Conservation (phyloP, 495 filamentous ascomycete genomes). For the Lasiosphaeris hirsuta region DNA sequence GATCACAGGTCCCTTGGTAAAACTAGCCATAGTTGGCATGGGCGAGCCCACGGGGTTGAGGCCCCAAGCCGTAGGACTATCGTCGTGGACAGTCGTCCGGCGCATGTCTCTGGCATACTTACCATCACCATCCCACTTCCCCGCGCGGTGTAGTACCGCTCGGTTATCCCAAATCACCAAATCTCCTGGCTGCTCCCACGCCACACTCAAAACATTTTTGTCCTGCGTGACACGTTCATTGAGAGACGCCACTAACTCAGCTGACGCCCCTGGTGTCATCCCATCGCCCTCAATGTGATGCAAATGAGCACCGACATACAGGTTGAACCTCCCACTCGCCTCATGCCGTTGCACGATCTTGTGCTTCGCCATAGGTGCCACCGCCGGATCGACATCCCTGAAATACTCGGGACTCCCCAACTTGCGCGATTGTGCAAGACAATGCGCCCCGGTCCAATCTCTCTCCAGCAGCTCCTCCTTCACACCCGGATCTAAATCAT, state of each 20-base stretch:
- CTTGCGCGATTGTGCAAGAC: conserved; percentile 53
- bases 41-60: conserved; percentile 29
- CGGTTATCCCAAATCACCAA: conserved; percentile 62
- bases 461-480: conserved; percentile 38
- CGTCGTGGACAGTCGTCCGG: conserved; percentile 53
- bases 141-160: conserved; percentile 52
- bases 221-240: conserved; percentile 48
- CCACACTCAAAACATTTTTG: conserved; percentile 45
- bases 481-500: conserved; percentile 41
- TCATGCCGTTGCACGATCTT: conserved; percentile 56
- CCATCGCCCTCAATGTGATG: conserved; percentile 53
- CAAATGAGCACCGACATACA: conserved; percentile 54
- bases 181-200: conserved; percentile 49
- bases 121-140: conserved; percentile 48
- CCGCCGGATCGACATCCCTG: conserved; percentile 42
- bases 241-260: conserved; percentile 41
- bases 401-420: conserved; percentile 51
- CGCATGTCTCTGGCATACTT: conserved; percentile 52
- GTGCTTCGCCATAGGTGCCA: conserved; percentile 47
- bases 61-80: conserved; percentile 42
- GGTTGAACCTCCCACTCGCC: conserved; percentile 48
- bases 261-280: conserved; percentile 30
- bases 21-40: conserved; percentile 9
- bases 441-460: conserved; percentile 54
- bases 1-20: neutral